Evolutionary conservation across 345 rosid genomes (phyloP).

Genomic region (Diplotaxis tenuifolia): DNA sequence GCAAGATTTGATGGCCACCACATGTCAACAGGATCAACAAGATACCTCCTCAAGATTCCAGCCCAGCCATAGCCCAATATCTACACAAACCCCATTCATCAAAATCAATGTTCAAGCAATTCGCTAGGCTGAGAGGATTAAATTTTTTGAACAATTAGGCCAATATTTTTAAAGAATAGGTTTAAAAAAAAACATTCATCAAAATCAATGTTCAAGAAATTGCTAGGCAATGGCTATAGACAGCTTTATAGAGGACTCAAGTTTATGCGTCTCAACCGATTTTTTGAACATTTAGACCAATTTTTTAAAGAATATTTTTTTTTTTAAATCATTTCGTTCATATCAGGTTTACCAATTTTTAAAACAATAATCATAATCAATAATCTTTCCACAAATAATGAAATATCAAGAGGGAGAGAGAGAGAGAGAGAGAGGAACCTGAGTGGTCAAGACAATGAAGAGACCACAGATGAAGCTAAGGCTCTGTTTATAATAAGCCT

Average conservation of each 20-base stretch:
- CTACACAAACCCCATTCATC: conserved; percentile 36
- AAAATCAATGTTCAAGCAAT: not conserved
- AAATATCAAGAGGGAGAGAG: not conserved
- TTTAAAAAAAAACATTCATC: too few relatives aligned
- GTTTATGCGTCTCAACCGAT: not conserved
- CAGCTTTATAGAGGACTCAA: not conserved
- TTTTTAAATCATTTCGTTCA: too few relatives aligned
- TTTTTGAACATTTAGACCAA: not conserved
- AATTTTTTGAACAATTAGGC: too few relatives aligned
- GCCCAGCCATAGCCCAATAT: conserved; percentile 99
- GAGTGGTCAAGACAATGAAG: conserved; percentile 83
- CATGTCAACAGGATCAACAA: conserved; percentile 98
- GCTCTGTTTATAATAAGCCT: conserved; percentile 84
- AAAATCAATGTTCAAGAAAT: not conserved
- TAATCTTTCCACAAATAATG: not conserved
- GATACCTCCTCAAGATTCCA: conserved; percentile 88
- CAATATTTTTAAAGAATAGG: too few relatives aligned
- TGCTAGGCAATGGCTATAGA: not conserved
- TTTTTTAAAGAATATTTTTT: too few relatives aligned
- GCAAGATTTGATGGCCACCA: conserved; percentile 99
- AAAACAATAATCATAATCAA: not conserved
- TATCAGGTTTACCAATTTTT: too few relatives aligned
- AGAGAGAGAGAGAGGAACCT: conserved; percentile 42
- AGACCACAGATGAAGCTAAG: conserved; percentile 71
- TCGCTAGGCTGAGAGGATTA: too few relatives aligned